Conservation (phyloP, 352 stramenopile genomes). For the Phytopythium oedochilum region DNA sequence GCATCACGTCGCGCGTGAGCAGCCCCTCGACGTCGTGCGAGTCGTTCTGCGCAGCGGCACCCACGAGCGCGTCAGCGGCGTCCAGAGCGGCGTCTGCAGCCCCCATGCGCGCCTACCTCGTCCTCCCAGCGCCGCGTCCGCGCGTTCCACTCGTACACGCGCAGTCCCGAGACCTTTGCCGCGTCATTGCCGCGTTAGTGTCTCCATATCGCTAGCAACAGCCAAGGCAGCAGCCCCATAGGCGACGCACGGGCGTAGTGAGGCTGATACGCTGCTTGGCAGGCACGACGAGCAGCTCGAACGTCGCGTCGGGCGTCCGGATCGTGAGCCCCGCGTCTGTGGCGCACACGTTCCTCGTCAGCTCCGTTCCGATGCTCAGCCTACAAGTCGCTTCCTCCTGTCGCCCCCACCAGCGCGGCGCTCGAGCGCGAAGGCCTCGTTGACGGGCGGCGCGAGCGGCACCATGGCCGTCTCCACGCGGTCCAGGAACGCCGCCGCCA, state of each 20-base stretch:
- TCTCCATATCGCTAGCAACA: too few relatives aligned
- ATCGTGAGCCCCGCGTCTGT: conserved; percentile 44
- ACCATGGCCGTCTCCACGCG: conserved; percentile 51
- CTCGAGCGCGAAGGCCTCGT: conserved; percentile 49
- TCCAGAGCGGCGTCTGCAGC: background rate
- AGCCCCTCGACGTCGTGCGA: conserved; percentile 78
- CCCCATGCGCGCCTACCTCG: conserved; percentile 27
- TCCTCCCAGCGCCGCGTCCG: conserved; percentile 74
- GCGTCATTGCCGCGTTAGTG: background rate
- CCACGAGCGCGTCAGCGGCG: conserved; percentile 7
- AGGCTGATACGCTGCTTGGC: conserved; percentile 72
- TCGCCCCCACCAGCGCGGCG: conserved; percentile 24
- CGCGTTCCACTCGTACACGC: conserved; percentile 71
- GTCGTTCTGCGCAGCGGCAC: conserved; percentile 31
- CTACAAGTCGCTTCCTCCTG: too few relatives aligned
- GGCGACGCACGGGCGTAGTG: conserved; percentile 48
- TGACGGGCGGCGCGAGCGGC: conserved; percentile 59
- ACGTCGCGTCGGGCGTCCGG: conserved; percentile 43
- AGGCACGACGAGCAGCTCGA: conserved; percentile 49
- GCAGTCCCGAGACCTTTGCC: conserved; percentile 59
- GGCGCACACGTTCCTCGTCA: too few relatives aligned
- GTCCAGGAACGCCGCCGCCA: conserved; percentile 57
- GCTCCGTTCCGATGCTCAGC: background rate
- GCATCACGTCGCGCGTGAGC: conserved; percentile 79
- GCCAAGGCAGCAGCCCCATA: too few relatives aligned